These are phyloP conservation scores for Venturia aucupariae DNA, from an alignment of 2,329 filamentous ascomycete genomes.

Conservation along the genomic window DNA sequence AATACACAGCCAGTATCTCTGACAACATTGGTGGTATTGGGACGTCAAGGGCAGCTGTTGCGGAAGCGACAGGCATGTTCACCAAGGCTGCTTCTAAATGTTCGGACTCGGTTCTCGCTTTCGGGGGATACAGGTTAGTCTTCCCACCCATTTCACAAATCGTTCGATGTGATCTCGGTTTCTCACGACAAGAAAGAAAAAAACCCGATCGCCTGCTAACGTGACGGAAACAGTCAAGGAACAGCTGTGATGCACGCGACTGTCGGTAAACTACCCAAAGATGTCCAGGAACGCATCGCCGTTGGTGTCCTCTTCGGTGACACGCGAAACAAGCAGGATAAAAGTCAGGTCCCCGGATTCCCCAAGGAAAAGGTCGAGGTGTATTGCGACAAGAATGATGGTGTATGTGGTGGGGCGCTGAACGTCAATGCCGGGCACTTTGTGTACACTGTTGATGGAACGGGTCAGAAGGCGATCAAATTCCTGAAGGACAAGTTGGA, in stretches of 20 bases:
- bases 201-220: not conserved
- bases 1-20: conserved; percentile 2
- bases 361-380: conserved; percentile 37
- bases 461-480: not conserved
- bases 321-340: conserved; percentile 7
- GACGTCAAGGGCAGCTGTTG: conserved; percentile 11
- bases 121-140: conserved; percentile 14
- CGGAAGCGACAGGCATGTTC: conserved; percentile 13
- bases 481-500: not conserved
- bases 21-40: conserved; percentile 13
- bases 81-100: conserved; percentile 12
- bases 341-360: conserved; percentile 21
- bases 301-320: conserved; percentile 14
- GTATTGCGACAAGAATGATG: conserved; percentile 42
- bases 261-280: conserved; percentile 6
- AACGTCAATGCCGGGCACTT: conserved; percentile 19
- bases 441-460: conserved; percentile 6
- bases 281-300: not conserved
- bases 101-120: conserved; percentile 2
- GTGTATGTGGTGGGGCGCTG: conserved; percentile 41
- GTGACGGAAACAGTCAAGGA: conserved; percentile 8
- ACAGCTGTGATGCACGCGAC: conserved; percentile 13
- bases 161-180: not conserved
- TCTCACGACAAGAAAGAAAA: not conserved
- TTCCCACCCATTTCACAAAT: not conserved